Conservation (phyloP, 345 rosid species). For the Balakata baccata region DNA sequence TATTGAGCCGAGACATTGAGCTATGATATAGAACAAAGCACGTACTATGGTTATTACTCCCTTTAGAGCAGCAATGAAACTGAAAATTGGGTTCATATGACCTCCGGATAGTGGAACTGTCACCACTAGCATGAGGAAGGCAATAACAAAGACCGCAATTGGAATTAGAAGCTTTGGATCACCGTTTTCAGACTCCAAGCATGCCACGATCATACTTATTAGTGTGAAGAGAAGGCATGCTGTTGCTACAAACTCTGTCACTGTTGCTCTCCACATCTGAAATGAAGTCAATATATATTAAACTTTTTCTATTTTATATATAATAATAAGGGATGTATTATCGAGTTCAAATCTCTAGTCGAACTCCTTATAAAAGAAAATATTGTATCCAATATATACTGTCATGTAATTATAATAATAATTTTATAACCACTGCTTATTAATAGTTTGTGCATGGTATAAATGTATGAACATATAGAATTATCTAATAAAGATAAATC, state of each 20-base stretch:
- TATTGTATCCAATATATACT: no score
- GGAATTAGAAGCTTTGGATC: constrained; percentile 33
- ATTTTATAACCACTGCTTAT: no score
- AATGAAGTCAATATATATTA: not conserved
- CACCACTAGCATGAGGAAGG: constrained; percentile 24
- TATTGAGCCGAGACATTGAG: constrained; percentile 39
- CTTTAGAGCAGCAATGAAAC: constrained; percentile 31
- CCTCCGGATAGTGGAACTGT: constrained; percentile 48
- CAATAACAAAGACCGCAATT: constrained; percentile 25
- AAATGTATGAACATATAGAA: not conserved
- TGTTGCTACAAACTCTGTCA: constrained; percentile 42
- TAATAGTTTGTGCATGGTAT: no score
- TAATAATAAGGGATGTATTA: no score
- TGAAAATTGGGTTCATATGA: constrained; percentile 43
- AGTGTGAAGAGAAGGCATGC: constrained; percentile 39
- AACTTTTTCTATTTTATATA: no score
- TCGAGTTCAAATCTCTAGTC: no score
- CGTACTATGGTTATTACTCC: constrained; percentile 39
- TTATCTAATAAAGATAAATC: no score
- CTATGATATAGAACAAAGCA: constrained; percentile 37
- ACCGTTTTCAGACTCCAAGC: constrained; percentile 1
- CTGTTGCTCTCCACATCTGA: constrained; percentile 53
- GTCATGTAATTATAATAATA: no score
- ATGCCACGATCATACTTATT: constrained; percentile 19
- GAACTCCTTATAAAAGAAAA: no score